Base-by-base conservation (phyloP, 1,284 basidiomycete genomes). In the Cutaneotrichosporon dermatis region DNA sequence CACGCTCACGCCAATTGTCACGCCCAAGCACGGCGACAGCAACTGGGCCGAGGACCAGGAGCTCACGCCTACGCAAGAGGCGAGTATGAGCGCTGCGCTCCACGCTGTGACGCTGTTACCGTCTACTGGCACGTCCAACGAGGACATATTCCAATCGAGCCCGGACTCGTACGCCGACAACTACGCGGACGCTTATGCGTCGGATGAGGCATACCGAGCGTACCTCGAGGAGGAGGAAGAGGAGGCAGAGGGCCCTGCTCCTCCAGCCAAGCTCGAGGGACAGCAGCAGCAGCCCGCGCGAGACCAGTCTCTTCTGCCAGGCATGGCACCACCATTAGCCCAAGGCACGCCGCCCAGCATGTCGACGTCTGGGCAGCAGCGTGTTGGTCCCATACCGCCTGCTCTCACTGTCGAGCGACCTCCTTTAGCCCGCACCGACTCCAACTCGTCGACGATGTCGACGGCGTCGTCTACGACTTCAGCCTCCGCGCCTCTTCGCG, bases 31-130 rank as follows among this genome's bases (percentile, higher is more conserved):
- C n/a, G 58, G 60, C 36, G 64, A 64, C 11, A 48, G 55, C 25
- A 62, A 65, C 33, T 74, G 73, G 74, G 67, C 70, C 37, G 59
- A 58, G 39, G 70, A 72, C 37, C 55, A 59, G 51, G 67, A 74
- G 44, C 66, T 69, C 60, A 77, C 73, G 13, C 72, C 73, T 5
- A 75, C 75, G 5, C 76, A 73, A 57, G 79, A 79, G 50, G 60
- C 57, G 57, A 46, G 65, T 33, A 57, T 59, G 43, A 59, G 62
- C 34, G 62, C 57, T 11, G 62, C 62, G 4, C 44, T 64, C 10
- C 57, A 60, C 16, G 62, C 59, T 13, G 60, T 63, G 57, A 49
- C 33, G 1, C 34, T 49, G 33, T 15, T 35, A 36, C 46, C 46
- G n/a, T 11, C 46, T n/a, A 13, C 34, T 49, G 46, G 46, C 46